These are phyloP conservation scores for Psidium friedrichsthalianum DNA, from an alignment of 345 rosid genomes.

Conservation along the genomic window DNA sequence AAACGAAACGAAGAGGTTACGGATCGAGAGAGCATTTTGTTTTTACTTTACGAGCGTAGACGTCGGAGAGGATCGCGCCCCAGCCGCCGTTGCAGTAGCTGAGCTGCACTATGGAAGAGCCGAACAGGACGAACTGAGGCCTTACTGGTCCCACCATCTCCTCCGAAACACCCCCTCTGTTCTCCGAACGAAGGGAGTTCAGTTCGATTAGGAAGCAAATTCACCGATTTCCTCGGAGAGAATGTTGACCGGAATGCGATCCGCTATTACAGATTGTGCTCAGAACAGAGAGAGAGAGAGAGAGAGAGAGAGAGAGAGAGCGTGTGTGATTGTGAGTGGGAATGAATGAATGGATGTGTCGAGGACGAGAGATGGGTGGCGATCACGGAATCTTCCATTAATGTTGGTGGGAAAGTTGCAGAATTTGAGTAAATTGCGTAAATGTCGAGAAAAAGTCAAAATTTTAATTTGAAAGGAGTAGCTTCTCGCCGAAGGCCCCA, in stretches of 20 bases:
- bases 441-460: not conserved
- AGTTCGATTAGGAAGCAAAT: not conserved
- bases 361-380: not conserved
- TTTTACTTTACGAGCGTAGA: conserved; percentile 81
- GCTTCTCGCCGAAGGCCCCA: not conserved
- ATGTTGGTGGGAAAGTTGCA: not conserved
- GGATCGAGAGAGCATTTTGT: not conserved
- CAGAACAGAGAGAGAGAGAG: not conserved
- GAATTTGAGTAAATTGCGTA: not conserved
- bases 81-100: conserved; percentile 89
- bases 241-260: not conserved
- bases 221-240: not conserved
- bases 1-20: not conserved
- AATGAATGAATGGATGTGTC: not conserved
- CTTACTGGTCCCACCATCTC: conserved; percentile 75
- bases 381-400: not conserved
- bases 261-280: not conserved
- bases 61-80: conserved; percentile 83
- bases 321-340: too few species aligned
- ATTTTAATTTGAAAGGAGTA: not conserved
- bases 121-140: conserved; percentile 91
- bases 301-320: not conserved
- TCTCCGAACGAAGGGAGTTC: not conserved
- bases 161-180: not conserved
- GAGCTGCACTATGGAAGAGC: conserved; percentile 94